Conservation (phyloP, 495 filamentous ascomycete genomes). For the Neurospora sp. region DNA sequence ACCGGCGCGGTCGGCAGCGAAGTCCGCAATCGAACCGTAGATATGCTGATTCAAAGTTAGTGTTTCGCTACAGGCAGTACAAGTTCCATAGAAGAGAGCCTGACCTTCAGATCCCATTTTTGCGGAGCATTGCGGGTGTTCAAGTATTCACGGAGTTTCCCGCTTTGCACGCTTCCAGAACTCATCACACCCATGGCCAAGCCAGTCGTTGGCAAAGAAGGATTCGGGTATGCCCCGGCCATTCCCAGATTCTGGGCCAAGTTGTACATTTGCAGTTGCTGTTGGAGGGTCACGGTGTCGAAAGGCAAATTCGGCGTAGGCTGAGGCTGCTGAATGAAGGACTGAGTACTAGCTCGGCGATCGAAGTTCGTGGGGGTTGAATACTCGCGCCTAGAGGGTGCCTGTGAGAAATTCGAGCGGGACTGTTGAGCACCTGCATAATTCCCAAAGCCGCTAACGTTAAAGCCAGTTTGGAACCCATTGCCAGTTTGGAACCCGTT, state of each 20-base stretch:
- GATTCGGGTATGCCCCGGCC: not conserved
- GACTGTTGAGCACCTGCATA: not conserved
- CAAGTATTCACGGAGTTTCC: slow-evolving; percentile 67
- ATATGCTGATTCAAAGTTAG: slow-evolving; percentile 53
- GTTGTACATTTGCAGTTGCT: slow-evolving; percentile 10
- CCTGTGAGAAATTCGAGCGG: not conserved
- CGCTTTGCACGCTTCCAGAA: slow-evolving; percentile 56
- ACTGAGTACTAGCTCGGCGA: slow-evolving; percentile 17
- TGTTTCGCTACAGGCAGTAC: not conserved
- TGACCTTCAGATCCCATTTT: slow-evolving; percentile 68
- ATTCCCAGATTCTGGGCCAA: not conserved
- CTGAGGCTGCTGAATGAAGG: slow-evolving; percentile 18
- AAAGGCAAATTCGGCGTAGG: slow-evolving; percentile 10
- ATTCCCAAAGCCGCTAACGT: not conserved
- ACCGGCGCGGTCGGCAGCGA: slow-evolving; percentile 90
- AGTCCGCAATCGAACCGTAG: slow-evolving; percentile 82
- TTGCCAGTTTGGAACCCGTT: not conserved
- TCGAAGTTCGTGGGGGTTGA: slow-evolving; percentile 16
- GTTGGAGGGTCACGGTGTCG: slow-evolving; percentile 8
- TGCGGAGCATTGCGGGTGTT: slow-evolving; percentile 52
- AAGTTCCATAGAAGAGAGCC: slow-evolving; percentile 1
- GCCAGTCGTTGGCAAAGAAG: not conserved
- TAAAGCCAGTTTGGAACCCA: not conserved
- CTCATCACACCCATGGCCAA: not conserved
- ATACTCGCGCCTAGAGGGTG: not conserved